Base-by-base conservation (phyloP, 2,329 filamentous ascomycete species). In the Myriosclerotinia curreyana region DNA sequence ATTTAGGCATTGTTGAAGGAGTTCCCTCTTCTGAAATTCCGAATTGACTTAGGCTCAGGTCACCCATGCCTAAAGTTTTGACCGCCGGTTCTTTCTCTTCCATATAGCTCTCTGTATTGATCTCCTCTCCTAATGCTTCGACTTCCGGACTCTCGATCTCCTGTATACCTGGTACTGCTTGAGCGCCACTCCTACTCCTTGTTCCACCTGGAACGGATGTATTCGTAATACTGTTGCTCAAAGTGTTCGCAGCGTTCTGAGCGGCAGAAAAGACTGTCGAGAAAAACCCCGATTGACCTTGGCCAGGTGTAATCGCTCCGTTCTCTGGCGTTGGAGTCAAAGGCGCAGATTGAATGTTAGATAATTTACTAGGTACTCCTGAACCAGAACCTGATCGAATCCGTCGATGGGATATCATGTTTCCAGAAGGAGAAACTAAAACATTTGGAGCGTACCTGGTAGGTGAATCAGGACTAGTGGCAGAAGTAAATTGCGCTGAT, bases 191-290 rank as follows among this genome's bases (percentile, higher is more conserved):
- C 66, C 71, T 79, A 53, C 76, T 79, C 68, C 77, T 79, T 70
- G 80, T 80, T 59, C 77, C 76, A n/a, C 79, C 78, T n/a, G 83
- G 83, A 9, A 80, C 80, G 38, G 81, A 80, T 5, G 82, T 83
- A 74, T 86, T 93, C 56, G 86, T 85, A 54, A 97, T 88, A 55
- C 87, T 91, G 68, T 84, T 91, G 70, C 83, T 91, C 5, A 93
- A 76, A 22, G 85, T 87, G 68, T 80, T 92, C 17, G 93, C 92
- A 51, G 94, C 94, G 82, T 89, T 97, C 76, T 98, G 94, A 22
- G 95, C 95, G 53, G 89, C 94, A 49, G 92, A 94, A 68, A 99
- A 86, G 74, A 99, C 90, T 34, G 91, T 93, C 5, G 92, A 96
- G 77, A 99, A 98, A 79, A 99, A 98, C 0, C 92, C 88, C 46